Conservation (phyloP, 345 rosid genomes). For the Firmiana major region DNA sequence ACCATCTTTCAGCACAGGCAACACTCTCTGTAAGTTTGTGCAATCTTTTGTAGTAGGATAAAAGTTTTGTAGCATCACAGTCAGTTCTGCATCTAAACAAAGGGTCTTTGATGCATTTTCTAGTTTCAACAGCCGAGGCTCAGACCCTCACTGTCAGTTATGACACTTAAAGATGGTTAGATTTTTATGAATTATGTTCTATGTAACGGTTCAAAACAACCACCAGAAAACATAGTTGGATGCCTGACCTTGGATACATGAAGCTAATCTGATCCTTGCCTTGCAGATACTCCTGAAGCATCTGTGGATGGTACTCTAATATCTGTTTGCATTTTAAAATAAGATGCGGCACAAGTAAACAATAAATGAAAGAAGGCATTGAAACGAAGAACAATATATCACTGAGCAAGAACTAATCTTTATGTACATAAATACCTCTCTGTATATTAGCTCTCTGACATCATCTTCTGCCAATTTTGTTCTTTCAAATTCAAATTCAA, state of each 20-base stretch:
- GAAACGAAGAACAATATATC: constrained; percentile 4
- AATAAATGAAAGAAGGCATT: constrained; percentile 1
- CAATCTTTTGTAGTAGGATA: not conserved
- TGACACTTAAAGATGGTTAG: too few species aligned
- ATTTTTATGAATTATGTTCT: not conserved
- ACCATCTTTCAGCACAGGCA: not conserved
- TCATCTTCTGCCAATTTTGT: constrained; percentile 79
- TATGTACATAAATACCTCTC: constrained; percentile 58
- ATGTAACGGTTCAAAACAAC: not conserved
- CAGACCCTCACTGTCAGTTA: not conserved
- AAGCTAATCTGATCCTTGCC: constrained; percentile 79
- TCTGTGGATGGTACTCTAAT: constrained; percentile 85
- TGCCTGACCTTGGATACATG: constrained; percentile 84
- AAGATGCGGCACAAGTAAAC: constrained; percentile 7
- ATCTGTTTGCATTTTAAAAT: constrained; percentile 46
- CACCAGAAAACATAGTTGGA: not conserved
- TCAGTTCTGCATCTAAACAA: not conserved
- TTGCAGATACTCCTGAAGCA: constrained; percentile 62
- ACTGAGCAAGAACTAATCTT: constrained; percentile 3
- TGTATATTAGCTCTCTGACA: constrained; percentile 81
- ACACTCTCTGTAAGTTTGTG: not conserved
- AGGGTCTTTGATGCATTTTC: not conserved
- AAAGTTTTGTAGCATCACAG: not conserved
- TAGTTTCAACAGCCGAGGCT: not conserved
- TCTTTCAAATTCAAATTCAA: constrained; percentile 87